These are phyloP conservation scores for Hydnomerulius pinastri DNA, from an alignment of 768 basidiomycete genomes.

Conservation along the genomic window DNA sequence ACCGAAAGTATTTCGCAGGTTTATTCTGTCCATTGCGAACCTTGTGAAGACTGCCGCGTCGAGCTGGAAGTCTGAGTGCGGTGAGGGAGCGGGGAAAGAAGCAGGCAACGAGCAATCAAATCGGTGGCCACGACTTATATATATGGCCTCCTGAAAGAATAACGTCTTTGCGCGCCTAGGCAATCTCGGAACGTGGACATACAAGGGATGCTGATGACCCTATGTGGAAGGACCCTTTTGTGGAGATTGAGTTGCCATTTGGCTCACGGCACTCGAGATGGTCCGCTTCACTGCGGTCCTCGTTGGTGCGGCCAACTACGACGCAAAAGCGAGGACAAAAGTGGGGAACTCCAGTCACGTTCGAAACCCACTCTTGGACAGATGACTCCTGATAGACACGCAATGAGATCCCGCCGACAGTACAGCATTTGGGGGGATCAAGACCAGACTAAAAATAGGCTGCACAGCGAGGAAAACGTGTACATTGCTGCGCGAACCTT, in stretches of 20 bases:
- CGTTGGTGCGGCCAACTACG: no score
- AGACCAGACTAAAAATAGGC: no score
- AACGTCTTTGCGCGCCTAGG: not conserved
- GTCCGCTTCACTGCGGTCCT: not conserved
- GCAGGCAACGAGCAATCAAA: not conserved
- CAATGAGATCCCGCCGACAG: no score
- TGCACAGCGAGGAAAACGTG: no score
- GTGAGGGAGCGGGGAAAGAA: not conserved
- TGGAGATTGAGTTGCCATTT: not conserved
- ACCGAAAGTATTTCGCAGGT: constrained; percentile 11
- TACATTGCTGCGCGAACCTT: no score
- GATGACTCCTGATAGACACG: no score
- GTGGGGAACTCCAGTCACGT: no score
- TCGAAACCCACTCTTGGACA: no score
- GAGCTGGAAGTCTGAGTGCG: not conserved
- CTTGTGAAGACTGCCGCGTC: not conserved
- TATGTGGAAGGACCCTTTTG: not conserved
- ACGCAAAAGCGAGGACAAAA: no score
- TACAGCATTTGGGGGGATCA: no score
- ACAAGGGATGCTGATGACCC: not conserved
- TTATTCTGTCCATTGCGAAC: not conserved
- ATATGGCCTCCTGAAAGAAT: not conserved
- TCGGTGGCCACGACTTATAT: not conserved
- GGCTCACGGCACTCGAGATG: not conserved
- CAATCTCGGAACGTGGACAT: not conserved